Conservation (phyloP, 495 filamentous ascomycete genomes). For the Platismatia glauca region DNA sequence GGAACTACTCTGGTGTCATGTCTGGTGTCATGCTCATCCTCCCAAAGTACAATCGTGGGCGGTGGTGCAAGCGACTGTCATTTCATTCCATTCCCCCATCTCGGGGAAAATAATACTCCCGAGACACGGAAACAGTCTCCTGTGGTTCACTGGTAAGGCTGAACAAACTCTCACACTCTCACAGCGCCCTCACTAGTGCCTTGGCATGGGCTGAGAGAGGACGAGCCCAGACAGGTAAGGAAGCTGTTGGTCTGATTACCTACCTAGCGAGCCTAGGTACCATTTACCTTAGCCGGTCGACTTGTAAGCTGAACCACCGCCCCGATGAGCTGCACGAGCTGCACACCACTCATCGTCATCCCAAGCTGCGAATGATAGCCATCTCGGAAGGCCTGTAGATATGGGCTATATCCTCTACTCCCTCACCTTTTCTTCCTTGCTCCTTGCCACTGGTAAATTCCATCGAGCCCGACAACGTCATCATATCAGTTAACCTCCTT, state of each 20-base stretch:
- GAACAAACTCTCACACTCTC: no score
- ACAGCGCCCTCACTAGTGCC: background rate
- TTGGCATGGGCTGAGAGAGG: background rate
- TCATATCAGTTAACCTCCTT: slow-evolving; percentile 15
- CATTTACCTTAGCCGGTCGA: no score
- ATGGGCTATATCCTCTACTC: slow-evolving; percentile 78
- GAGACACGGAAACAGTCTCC: no score
- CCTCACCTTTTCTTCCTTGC: slow-evolving; percentile 52
- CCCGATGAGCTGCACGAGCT: background rate
- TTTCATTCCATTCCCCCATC: background rate
- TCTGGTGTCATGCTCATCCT: no score
- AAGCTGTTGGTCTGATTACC: no score
- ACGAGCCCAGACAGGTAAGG: no score
- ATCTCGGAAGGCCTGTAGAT: background rate
- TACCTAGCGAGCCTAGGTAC: no score
- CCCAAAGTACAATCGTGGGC: no score
- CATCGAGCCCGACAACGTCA: background rate
- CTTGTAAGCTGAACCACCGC: background rate
- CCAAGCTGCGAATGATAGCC: background rate
- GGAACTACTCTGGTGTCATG: no score
- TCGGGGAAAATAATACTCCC: background rate
- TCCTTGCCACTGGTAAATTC: slow-evolving; percentile 50
- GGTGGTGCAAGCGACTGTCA: no score
- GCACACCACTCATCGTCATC: background rate
- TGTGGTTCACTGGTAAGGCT: no score